Conservation (phyloP, 2,329 filamentous ascomycete species). For the Phaeophleospora eucalypticola region DNA sequence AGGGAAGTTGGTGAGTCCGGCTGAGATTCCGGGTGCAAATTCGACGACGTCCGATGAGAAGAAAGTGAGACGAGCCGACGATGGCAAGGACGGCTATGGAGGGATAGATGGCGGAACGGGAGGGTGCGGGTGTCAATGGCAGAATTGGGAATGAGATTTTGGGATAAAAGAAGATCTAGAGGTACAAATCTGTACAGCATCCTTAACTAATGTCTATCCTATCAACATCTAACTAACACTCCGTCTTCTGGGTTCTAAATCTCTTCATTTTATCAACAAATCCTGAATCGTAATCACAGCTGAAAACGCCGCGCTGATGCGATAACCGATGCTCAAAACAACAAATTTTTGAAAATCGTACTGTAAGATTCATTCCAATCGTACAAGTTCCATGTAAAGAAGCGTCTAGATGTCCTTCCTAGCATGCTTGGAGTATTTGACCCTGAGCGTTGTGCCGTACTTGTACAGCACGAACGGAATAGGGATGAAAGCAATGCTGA, state of each 20-base stretch:
- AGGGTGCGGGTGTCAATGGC: slow-evolving; percentile 58
- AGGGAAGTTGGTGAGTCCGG: slow-evolving; percentile 46
- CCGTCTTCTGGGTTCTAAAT: no score
- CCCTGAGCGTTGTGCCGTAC: slow-evolving; percentile 39
- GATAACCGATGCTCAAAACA: no score
- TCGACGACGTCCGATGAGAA: slow-evolving; percentile 2
- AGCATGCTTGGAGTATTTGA: slow-evolving; percentile 38
- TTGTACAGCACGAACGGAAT: slow-evolving; percentile 45
- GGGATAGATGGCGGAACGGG: slow-evolving; percentile 58
- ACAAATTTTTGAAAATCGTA: no score
- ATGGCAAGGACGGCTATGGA: no score
- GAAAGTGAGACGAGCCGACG: slow-evolving; percentile 12
- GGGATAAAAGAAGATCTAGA: neutral
- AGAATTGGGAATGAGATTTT: slow-evolving; percentile 43
- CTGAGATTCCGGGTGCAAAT: slow-evolving; percentile 40
- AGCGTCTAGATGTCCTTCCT: slow-evolving; percentile 41
- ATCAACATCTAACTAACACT: no score
- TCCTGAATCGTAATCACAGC: no score
- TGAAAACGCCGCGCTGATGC: no score
- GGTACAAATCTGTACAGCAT: neutral
- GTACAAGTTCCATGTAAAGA: no score
- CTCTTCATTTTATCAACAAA: no score
- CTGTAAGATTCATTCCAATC: no score
- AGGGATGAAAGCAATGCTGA: slow-evolving; percentile 43
- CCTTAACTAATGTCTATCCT: neutral